A percentile compares a stretch with the other conserved stretches of the same genome.
phyloP scores from a whole-genome alignment of 2,329 filamentous ascomycete genomes.

The Neurospora crassa region DNA sequence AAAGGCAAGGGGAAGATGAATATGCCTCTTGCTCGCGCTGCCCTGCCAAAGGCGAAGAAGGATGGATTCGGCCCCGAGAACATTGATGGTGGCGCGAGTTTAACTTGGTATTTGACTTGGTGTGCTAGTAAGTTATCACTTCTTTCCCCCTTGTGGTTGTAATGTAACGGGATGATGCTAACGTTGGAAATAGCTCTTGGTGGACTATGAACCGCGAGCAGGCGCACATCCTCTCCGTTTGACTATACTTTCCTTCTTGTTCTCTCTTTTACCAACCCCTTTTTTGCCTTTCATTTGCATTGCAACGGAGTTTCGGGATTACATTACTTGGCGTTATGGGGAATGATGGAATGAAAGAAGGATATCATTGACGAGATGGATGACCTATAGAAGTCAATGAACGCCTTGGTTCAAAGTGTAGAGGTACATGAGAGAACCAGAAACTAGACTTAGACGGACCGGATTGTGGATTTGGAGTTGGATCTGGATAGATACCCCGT shows the following conservation, averaged over 20 bases:
- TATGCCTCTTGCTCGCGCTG: neutral
- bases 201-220: slow-evolving; percentile 5
- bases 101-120: slow-evolving; percentile 79
- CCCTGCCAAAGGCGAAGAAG: neutral
- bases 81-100: slow-evolving; percentile 70
- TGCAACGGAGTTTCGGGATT: neutral
- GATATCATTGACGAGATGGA: neutral
- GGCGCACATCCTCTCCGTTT: too few relatives aligned
- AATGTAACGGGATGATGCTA: slow-evolving; percentile 1
- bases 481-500: too few relatives aligned
- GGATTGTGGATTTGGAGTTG: too few relatives aligned
- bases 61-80: neutral
- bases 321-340: neutral
- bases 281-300: neutral
- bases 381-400: too few relatives aligned
- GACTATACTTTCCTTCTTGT: neutral
- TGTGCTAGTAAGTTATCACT: slow-evolving; percentile 53
- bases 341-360: neutral
- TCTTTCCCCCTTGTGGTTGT: neutral
- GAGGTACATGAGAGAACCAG: too few relatives aligned
- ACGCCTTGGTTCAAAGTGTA: too few relatives aligned
- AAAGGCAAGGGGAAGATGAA: neutral
- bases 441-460: too few relatives aligned
- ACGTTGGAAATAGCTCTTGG: slow-evolving; percentile 9
- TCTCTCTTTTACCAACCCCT: neutral